Percentiles rank a stretch among this genome's conserved stretches.
phyloP scores from a whole-genome alignment of 148 eudicot genomes.

The Camellia lanceoleosa region DNA sequence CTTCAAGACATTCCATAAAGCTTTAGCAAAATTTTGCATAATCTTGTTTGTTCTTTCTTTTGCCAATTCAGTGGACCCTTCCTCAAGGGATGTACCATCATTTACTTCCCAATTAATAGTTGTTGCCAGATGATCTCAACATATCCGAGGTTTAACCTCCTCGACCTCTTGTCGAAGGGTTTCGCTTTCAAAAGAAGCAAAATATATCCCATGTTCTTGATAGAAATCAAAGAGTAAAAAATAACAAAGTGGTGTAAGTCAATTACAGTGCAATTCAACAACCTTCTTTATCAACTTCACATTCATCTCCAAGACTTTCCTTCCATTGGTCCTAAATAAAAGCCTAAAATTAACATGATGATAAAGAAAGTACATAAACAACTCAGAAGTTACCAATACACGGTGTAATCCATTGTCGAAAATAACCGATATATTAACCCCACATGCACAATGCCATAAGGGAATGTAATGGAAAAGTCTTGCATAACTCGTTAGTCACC shows the following conservation, averaged over 20 bases:
- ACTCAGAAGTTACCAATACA: neutral
- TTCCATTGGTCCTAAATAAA: constrained; percentile 39
- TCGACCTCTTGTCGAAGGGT: constrained; percentile 13
- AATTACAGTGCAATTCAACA: neutral
- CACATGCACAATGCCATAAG: neutral
- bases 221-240: neutral
- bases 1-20: constrained; percentile 69
- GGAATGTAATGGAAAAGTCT: neutral
- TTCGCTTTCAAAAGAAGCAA: constrained; percentile 24
- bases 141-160: constrained; percentile 21
- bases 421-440: neutral
- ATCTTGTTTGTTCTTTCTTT: constrained; percentile 40
- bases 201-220: constrained; percentile 5
- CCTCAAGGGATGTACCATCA: constrained; percentile 10
- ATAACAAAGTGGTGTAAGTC: neutral
- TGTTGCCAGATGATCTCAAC: constrained; percentile 13
- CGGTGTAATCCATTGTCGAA: neutral
- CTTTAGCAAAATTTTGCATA: constrained; percentile 66
- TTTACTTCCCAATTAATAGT: constrained; percentile 12
- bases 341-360: neutral
- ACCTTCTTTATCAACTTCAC: constrained; percentile 38
- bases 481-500: neutral
- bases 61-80: constrained; percentile 14
- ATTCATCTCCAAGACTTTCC: constrained; percentile 18
- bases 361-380: neutral